Conservation (phyloP, 2,329 filamentous ascomycete genomes). For the Trichoderma sp. region DNA sequence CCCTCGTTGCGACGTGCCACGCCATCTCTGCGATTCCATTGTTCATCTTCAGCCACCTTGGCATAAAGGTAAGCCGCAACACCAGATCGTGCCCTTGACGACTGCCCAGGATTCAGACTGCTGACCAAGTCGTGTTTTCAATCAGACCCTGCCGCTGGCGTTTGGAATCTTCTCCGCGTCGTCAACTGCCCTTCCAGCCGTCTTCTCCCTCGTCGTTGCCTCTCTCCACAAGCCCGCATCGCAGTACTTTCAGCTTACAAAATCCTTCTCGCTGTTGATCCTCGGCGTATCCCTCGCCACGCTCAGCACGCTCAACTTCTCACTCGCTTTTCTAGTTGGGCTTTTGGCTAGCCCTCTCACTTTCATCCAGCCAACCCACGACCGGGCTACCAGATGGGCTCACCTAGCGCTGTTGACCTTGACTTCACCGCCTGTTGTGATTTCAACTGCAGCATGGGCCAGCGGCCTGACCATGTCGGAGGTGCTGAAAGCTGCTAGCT, state of each 20-base stretch:
- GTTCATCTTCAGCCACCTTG: constrained; percentile 79
- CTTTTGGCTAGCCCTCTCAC: constrained; percentile 75
- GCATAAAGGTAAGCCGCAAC: constrained; percentile 59
- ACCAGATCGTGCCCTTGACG: background rate
- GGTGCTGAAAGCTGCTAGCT: constrained; percentile 72
- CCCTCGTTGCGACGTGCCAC: constrained; percentile 72
- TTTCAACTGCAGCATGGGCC: constrained; percentile 49
- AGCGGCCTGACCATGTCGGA: constrained; percentile 51
- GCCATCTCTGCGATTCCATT: constrained; percentile 78
- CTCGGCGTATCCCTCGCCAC: constrained; percentile 90
- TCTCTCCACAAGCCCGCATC: constrained; percentile 55
- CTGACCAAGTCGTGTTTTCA: background rate
- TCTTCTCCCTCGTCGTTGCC: constrained; percentile 59
- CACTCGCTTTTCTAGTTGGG: constrained; percentile 81
- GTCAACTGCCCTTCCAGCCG: constrained; percentile 59
- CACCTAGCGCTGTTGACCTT: constrained; percentile 58
- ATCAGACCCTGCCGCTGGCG: constrained; percentile 53
- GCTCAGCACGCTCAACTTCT: constrained; percentile 95
- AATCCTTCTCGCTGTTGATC: constrained; percentile 89
- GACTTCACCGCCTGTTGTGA: constrained; percentile 63
- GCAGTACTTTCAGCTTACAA: constrained; percentile 77
- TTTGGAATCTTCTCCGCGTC: constrained; percentile 60
- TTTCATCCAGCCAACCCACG: constrained; percentile 63
- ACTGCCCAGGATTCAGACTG: background rate
- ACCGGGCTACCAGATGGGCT: constrained; percentile 44